Evolutionary conservation across 768 basidiomycete species (phyloP).

Genomic region (Termitomyces sp.): DNA sequence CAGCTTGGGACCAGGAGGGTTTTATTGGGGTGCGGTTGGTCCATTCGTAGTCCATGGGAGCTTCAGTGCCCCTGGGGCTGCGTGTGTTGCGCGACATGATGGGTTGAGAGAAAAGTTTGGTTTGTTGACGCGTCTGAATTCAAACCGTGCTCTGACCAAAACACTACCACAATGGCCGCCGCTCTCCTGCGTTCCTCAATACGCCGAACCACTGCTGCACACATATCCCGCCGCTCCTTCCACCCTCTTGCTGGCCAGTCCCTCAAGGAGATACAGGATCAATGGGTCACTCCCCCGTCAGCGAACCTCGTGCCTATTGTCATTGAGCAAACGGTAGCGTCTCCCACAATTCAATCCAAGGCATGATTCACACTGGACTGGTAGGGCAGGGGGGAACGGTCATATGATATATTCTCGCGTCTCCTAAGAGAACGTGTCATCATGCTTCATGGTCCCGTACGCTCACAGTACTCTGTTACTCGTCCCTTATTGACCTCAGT

Average conservation of each 20-base stretch:
- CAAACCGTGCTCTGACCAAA: constrained; percentile 11
- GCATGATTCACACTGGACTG: neutral
- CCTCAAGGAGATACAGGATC: constrained; percentile 29
- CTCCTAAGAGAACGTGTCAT: constrained; percentile 91
- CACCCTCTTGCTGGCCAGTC: constrained; percentile 52
- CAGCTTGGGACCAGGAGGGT: constrained; percentile 54
- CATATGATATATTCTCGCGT: constrained; percentile 95
- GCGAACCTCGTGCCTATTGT: constrained; percentile 85
- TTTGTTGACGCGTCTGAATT: constrained; percentile 38
- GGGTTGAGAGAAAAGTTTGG: constrained; percentile 17
- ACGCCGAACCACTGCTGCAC: constrained; percentile 17
- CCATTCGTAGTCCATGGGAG: constrained; percentile 89
- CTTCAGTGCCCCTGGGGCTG: constrained; percentile 51
- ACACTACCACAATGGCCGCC: constrained; percentile 24
- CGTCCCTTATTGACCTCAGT: neutral
- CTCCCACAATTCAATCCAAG: constrained; percentile 10
- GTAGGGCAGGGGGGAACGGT: constrained; percentile 82
- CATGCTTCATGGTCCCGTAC: constrained; percentile 90
- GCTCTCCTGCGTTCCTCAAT: constrained; percentile 24
- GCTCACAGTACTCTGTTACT: constrained; percentile 26
- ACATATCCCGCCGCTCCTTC: constrained; percentile 38
- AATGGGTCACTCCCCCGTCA: constrained; percentile 42
- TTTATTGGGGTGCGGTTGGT: constrained; percentile 61
- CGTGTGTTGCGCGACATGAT: constrained; percentile 46
- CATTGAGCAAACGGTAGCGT: constrained; percentile 80